Conservation (phyloP, 768 basidiomycete genomes). For the Termitomyces sp. region DNA sequence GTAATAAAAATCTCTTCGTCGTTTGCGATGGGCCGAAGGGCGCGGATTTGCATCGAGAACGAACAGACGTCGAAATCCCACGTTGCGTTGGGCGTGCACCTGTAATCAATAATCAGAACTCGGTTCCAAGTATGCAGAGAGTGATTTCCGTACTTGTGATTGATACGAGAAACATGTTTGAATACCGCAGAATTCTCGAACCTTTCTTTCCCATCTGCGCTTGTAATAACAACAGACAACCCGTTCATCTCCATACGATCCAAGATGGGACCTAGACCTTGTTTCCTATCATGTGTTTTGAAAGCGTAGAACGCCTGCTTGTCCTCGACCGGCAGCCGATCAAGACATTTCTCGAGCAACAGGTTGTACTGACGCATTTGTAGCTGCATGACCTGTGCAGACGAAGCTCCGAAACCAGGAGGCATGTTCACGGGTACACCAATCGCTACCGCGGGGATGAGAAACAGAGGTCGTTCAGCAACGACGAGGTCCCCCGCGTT, state of each 20-base stretch:
- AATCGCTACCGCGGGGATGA: constrained; percentile 12
- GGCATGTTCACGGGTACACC: not conserved
- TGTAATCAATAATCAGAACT: not conserved
- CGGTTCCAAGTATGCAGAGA: no score
- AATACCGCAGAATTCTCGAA: not conserved
- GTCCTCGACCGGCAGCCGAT: constrained; percentile 18
- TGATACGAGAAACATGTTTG: not conserved
- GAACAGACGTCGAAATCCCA: not conserved
- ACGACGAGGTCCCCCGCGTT: constrained; percentile 1
- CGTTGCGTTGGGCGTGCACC: not conserved
- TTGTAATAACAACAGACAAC: not conserved
- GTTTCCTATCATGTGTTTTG: constrained; percentile 20
- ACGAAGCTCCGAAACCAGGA: not conserved
- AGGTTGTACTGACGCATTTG: constrained; percentile 11
- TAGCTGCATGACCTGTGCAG: not conserved
- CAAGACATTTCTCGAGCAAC: constrained; percentile 11
- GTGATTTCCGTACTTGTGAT: not conserved
- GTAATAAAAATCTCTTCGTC: not conserved
- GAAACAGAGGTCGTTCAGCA: constrained; percentile 28
- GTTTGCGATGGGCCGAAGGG: not conserved
- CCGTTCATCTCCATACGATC: constrained; percentile 26
- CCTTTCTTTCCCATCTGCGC: not conserved
- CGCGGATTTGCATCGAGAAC: not conserved
- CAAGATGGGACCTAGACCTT: constrained; percentile 25
- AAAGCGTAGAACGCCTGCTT: constrained; percentile 20